phyloP scores from a whole-genome alignment of 2,329 filamentous ascomycete species.

The Xenoacremonium recifei region DNA sequence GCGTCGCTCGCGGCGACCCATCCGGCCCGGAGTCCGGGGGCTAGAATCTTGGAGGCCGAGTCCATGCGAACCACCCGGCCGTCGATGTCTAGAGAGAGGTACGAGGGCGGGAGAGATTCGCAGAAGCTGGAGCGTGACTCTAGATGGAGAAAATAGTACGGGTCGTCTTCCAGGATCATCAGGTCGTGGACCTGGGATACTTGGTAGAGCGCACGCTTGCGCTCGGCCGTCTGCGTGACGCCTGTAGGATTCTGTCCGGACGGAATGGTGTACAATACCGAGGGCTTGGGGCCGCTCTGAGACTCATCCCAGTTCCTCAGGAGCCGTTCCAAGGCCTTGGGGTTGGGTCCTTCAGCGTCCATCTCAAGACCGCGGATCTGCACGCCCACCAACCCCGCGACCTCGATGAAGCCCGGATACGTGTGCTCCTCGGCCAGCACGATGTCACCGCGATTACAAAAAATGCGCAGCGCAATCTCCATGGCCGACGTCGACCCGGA shows the following conservation, averaged over 20 bases:
- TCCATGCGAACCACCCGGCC: slow-evolving; percentile 82
- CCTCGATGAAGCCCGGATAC: slow-evolving; percentile 34
- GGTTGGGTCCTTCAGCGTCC: slow-evolving; percentile 56
- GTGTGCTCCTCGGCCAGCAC: slow-evolving; percentile 65
- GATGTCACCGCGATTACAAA: slow-evolving; percentile 60
- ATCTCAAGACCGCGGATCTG: neutral
- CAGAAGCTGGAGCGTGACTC: neutral
- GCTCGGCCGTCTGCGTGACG: slow-evolving; percentile 64
- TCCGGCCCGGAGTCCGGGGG: slow-evolving; percentile 72
- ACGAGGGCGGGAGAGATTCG: slow-evolving; percentile 26
- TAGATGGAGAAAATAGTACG: slow-evolving; percentile 83
- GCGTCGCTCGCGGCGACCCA: slow-evolving; percentile 84
- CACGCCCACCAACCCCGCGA: neutral
- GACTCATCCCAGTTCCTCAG: slow-evolving; percentile 61
- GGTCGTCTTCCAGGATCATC: slow-evolving; percentile 81
- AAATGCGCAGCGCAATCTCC: slow-evolving; percentile 65
- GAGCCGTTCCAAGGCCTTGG: slow-evolving; percentile 60
- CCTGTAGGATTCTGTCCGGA: slow-evolving; percentile 85
- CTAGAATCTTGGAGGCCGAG: slow-evolving; percentile 82
- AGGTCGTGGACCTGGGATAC: slow-evolving; percentile 76
- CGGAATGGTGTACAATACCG: slow-evolving; percentile 54
- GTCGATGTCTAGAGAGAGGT: slow-evolving; percentile 32
- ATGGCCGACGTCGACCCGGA: slow-evolving; percentile 66
- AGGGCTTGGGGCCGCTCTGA: slow-evolving; percentile 41
- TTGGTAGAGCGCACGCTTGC: slow-evolving; percentile 68